Conservation (phyloP, 257 asterid genomes). For the Ehretia macrophylla region DNA sequence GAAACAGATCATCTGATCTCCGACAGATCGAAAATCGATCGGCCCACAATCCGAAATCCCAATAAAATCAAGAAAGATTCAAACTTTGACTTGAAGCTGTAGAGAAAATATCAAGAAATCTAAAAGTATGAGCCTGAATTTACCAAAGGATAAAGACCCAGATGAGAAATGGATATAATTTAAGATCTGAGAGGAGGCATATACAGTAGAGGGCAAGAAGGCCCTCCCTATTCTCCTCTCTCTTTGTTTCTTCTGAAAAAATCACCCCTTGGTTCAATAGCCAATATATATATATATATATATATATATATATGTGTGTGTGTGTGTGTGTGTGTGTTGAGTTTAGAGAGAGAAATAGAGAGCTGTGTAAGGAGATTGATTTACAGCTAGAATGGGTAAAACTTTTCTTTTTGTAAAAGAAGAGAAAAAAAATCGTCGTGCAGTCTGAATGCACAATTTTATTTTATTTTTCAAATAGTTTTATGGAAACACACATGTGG, state of each 20-base stretch:
- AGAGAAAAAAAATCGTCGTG: too few species aligned
- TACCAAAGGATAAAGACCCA: slow-evolving; percentile 45
- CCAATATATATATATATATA: slow-evolving; percentile 28
- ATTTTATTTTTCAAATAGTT: background rate
- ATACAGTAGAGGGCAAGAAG: slow-evolving; percentile 64
- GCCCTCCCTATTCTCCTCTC: slow-evolving; percentile 55
- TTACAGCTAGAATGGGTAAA: slow-evolving; percentile 14
- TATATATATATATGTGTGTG: background rate
- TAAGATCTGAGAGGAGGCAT: slow-evolving; percentile 83
- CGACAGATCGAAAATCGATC: slow-evolving; percentile 59
- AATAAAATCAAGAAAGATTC: slow-evolving; percentile 30
- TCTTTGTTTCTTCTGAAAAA: slow-evolving; percentile 39
- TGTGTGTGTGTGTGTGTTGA: background rate
- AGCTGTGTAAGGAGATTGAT: slow-evolving; percentile 14
- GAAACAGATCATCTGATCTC: slow-evolving; percentile 48
- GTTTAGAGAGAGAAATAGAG: background rate
- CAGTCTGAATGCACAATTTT: background rate
- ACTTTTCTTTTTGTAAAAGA: too few species aligned
- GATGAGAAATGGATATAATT: slow-evolving; percentile 40
- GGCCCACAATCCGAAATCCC: slow-evolving; percentile 49
- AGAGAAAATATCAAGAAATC: slow-evolving; percentile 27
- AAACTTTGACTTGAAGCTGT: slow-evolving; percentile 29
- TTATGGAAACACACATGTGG: too few species aligned
- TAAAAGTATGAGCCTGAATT: slow-evolving; percentile 14
- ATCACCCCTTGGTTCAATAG: slow-evolving; percentile 47